Conservation (phyloP, 1,284 basidiomycete species). For the Trametes versicolor region DNA sequence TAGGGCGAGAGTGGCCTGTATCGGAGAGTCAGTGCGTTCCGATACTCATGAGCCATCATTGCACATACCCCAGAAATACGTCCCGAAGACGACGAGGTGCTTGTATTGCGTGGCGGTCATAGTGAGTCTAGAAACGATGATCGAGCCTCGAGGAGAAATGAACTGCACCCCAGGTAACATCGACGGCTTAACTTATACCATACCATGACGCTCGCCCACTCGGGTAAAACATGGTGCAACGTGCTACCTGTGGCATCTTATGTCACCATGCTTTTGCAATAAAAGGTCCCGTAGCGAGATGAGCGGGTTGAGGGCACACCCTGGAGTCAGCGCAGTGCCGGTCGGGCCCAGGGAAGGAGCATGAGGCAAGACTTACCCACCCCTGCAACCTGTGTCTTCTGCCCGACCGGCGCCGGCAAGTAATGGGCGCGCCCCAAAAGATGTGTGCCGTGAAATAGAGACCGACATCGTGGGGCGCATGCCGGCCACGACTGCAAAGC, state of each 20-base stretch:
- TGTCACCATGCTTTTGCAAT: neutral
- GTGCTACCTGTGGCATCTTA: neutral
- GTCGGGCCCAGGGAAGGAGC: neutral
- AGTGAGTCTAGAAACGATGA: neutral
- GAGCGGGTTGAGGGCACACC: neutral
- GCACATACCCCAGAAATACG: conserved; percentile 29
- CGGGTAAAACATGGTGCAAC: neutral
- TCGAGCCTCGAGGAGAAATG: neutral
- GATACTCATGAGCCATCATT: conserved; percentile 54
- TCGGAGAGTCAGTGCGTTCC: conserved; percentile 48
- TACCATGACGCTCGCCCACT: neutral
- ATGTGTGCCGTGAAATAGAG: neutral
- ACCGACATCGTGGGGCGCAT: neutral
- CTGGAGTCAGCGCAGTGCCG: neutral
- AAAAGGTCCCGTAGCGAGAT: neutral
- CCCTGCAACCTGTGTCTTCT: neutral
- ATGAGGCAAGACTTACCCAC: neutral
- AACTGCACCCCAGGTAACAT: neutral
- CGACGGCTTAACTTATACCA: neutral
- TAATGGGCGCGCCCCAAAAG: neutral
- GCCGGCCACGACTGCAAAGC: neutral
- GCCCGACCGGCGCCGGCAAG: neutral
- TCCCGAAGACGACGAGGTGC: conserved; percentile 10
- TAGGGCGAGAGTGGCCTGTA: conserved; percentile 6
- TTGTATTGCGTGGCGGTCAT: conserved; percentile 1